Percentiles rank a stretch among this genome's conserved stretches.
Conservation (phyloP, 768 basidiomycete genomes). For the Mrakia blollopis region DNA sequence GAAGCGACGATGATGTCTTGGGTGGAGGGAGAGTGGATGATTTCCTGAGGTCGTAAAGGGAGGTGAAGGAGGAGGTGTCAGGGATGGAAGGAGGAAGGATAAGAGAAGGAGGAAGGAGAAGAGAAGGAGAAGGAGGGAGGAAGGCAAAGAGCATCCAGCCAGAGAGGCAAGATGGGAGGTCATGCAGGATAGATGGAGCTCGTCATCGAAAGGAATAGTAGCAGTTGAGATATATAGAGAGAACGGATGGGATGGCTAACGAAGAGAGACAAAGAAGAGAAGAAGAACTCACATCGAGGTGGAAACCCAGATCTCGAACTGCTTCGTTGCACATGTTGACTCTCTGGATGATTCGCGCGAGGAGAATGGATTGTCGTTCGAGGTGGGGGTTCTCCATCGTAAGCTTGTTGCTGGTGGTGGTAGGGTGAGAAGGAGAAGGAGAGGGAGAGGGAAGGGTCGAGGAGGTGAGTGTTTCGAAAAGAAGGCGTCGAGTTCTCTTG, state of each 20-base stretch:
- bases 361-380: slow-evolving; percentile 80
- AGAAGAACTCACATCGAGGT: slow-evolving; percentile 62
- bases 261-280: background rate
- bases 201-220: too few species aligned
- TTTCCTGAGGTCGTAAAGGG: slow-evolving; percentile 13
- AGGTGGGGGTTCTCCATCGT: slow-evolving; percentile 93
- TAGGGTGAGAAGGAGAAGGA: background rate
- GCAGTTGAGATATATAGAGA: slow-evolving; percentile 1
- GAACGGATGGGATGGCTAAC: background rate
- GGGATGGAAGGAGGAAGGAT: background rate
- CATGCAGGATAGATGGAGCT: too few species aligned
- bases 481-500: too few species aligned
- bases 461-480: background rate
- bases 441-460: background rate
- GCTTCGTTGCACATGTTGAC: slow-evolving; percentile 88
- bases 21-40: slow-evolving; percentile 19
- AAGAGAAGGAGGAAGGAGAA: background rate
- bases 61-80: background rate
- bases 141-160: background rate
- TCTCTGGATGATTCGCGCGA: slow-evolving; percentile 87
- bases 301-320: slow-evolving; percentile 80
- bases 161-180: too few species aligned
- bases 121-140: background rate
- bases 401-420: background rate
- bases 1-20: slow-evolving; percentile 80